Evolutionary conservation across 768 basidiomycete species (phyloP).

Genomic region (Dentipellis fragilis): DNA sequence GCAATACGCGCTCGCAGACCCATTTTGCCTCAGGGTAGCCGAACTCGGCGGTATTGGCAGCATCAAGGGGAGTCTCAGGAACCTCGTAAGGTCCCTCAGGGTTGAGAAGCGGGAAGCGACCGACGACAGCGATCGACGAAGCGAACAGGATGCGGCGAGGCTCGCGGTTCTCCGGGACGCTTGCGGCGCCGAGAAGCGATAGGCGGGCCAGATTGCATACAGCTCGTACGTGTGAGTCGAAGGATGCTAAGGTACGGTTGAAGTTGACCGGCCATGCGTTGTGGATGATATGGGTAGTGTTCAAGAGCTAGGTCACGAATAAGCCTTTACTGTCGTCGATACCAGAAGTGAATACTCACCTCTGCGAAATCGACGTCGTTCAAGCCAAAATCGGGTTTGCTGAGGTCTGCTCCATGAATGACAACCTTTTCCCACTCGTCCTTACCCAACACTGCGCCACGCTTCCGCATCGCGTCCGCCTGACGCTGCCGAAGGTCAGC

Average conservation of each 20-base stretch:
- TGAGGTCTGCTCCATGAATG: slow-evolving; percentile 20
- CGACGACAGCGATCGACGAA: slow-evolving; percentile 24
- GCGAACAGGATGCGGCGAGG: slow-evolving; percentile 17
- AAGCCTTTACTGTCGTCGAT: not conserved
- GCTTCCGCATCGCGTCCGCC: slow-evolving; percentile 20
- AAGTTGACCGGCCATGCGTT: slow-evolving; percentile 14
- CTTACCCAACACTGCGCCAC: slow-evolving; percentile 18
- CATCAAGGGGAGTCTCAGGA: slow-evolving; percentile 23
- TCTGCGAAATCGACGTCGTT: slow-evolving; percentile 17
- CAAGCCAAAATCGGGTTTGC: slow-evolving; percentile 6
- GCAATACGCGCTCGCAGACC: slow-evolving; percentile 26
- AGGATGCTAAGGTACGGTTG: slow-evolving; percentile 10
- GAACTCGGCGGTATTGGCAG: slow-evolving; percentile 18
- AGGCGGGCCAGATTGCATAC: slow-evolving; percentile 3
- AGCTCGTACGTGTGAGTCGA: slow-evolving; percentile 7
- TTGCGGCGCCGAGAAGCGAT: slow-evolving; percentile 1
- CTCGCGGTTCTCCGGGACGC: not conserved
- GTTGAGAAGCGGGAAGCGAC: slow-evolving; percentile 21
- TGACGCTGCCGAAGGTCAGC: slow-evolving; percentile 18
- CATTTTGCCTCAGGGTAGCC: slow-evolving; percentile 30
- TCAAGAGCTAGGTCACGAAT: slow-evolving; percentile 14
- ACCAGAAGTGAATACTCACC: slow-evolving; percentile 11
- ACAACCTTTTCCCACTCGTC: slow-evolving; percentile 23
- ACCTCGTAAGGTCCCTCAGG: slow-evolving; percentile 20
- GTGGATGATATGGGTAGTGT: slow-evolving; percentile 21